These are phyloP conservation scores for Cryomyces minteri DNA, from an alignment of 495 filamentous ascomycete species.

Conservation along the genomic window DNA sequence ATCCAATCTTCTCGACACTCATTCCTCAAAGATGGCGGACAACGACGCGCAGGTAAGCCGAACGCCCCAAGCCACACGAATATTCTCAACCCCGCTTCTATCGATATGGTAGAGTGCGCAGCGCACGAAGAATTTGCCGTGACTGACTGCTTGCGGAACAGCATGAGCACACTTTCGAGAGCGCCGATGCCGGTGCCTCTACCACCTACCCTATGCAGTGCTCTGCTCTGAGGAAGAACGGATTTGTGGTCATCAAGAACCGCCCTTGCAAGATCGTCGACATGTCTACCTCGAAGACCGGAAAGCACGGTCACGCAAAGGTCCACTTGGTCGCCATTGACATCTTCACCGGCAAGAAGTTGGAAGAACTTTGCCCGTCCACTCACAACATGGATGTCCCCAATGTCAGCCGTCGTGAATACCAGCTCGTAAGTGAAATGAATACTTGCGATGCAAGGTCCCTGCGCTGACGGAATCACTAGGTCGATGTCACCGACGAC, in stretches of 20 bases:
- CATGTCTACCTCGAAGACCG: constrained; percentile 99
- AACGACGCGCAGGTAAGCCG: constrained; percentile 38
- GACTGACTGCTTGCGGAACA: constrained; percentile 22
- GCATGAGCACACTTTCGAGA: constrained; percentile 86
- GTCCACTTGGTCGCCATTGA: constrained; percentile 93
- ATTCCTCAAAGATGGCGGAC: constrained; percentile 34
- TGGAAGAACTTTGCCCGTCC: constrained; percentile 96
- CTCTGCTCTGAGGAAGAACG: constrained; percentile 98
- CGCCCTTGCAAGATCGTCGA: constrained; percentile 99
- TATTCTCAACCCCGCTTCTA: background rate
- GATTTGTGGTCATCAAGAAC: constrained; percentile 90
- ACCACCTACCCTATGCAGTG: constrained; percentile 94
- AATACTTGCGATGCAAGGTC: background rate
- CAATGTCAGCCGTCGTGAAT: constrained; percentile 74
- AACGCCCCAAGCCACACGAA: constrained; percentile 5
- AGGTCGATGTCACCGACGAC: constrained; percentile 83
- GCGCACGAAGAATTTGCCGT: background rate
- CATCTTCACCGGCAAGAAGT: constrained; percentile 99
- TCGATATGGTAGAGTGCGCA: background rate
- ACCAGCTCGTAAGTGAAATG: constrained; percentile 67
- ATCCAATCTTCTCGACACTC: constrained; percentile 10
- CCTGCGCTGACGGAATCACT: constrained; percentile 2
- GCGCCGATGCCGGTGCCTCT: constrained; percentile 85
- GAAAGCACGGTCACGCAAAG: constrained; percentile 99
- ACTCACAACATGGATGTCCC: constrained; percentile 99